Base-by-base conservation (phyloP, 1,284 basidiomycete genomes). In the Rhodotorula sp. region DNA sequence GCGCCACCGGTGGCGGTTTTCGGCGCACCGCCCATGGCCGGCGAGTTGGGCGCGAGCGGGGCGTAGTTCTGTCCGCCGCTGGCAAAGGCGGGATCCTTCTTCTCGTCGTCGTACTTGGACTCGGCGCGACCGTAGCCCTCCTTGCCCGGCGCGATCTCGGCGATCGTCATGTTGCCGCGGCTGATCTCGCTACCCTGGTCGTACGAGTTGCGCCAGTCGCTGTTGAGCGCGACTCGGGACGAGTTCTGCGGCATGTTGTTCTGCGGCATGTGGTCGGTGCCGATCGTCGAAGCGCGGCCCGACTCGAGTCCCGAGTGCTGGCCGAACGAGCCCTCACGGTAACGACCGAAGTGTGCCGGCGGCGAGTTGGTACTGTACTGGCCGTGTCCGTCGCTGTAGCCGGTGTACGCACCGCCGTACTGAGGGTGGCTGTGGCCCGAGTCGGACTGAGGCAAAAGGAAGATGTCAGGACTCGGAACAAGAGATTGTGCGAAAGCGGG, bases 201-300 rank as follows among this genome's bases (percentile, higher is more conserved):
- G 75, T 78, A 72, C 69, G 77, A 79, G 64, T 77, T 73, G 54
- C 79, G 76, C 79, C 79, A 80, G 58, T 80, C 80, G 60, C 78
- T 67, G 76, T 80, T 80, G 62, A 80, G 74, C 4, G 80, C 80
- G 58, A 78, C 78, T 52, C 79, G 79, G 20, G 80, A 80, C 56
- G 78, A 79, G 70, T 79, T 79, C 70, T 77, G 76, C 26, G 79
- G 79, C 43, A 79, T 70, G 61, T 71, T 70, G 67, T 72, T 62
- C 56, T 65, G 47, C 21, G 68, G 63, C n/a, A 69, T 63, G 68
- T 77, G 70, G 66, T 80, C 78, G 49, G 79, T 80, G 29, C 79
- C 79, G 62, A 80, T 79, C 43, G 79, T 79, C 49, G 79, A 80
- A 14, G 80, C 79, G 49, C 80, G 77, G n/a, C 78, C 79, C 18